These are phyloP conservation scores for Aspergillus sparsus DNA, from an alignment of 495 filamentous ascomycete genomes.

Conservation along the genomic window DNA sequence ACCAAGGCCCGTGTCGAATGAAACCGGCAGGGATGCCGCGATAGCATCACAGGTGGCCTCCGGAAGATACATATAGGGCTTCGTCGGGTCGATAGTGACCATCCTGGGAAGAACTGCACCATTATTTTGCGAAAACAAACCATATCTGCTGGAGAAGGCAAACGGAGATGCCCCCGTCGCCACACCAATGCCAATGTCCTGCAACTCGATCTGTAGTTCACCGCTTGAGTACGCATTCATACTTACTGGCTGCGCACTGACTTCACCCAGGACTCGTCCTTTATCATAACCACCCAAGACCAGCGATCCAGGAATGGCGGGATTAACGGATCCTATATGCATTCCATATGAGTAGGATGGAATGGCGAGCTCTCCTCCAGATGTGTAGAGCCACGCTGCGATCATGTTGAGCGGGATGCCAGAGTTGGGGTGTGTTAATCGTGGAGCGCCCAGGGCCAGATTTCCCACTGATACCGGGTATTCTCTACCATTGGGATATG, in stretches of 20 bases:
- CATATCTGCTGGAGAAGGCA: constrained; percentile 31
- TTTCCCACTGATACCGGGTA: constrained; percentile 18
- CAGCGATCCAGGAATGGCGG: constrained; percentile 44
- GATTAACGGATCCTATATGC: constrained; percentile 53
- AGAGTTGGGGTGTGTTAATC: not conserved
- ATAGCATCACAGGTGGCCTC: constrained; percentile 53
- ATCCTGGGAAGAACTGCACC: constrained; percentile 26
- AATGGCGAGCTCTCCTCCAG: constrained; percentile 20
- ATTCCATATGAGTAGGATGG: constrained; percentile 55
- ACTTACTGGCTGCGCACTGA: constrained; percentile 22
- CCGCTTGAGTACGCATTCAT: constrained; percentile 10
- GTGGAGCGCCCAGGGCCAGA: constrained; percentile 17
- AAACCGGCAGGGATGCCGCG: constrained; percentile 48
- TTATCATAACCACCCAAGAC: constrained; percentile 56
- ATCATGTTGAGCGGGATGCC: constrained; percentile 16
- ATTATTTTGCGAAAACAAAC: constrained; percentile 36
- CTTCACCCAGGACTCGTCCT: constrained; percentile 34
- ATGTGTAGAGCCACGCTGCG: constrained; percentile 13
- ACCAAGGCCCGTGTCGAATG: constrained; percentile 37
- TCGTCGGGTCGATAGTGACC: constrained; percentile 40
- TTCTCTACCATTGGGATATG: constrained; percentile 21
- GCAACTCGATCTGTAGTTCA: constrained; percentile 33
- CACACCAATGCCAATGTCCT: constrained; percentile 46
- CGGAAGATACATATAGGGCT: constrained; percentile 55
- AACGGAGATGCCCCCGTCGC: constrained; percentile 45